phyloP scores from a whole-genome alignment of 2,329 filamentous ascomycete genomes.

The Arthrobotrys sphaeroides region DNA sequence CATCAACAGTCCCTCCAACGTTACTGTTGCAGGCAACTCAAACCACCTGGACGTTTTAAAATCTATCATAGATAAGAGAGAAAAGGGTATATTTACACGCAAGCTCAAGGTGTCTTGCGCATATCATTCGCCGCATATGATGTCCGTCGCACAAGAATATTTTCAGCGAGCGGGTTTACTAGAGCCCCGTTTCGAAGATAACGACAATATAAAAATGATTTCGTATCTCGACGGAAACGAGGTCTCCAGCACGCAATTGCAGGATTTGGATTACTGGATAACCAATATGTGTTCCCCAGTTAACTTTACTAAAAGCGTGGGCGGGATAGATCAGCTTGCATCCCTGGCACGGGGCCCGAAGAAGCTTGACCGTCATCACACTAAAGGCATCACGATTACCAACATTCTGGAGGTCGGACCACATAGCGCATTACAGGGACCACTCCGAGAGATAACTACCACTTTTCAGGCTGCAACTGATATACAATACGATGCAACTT shows the following conservation, averaged over 20 bases:
- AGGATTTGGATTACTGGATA: conserved; percentile 31
- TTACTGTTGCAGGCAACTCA: conserved; percentile 59
- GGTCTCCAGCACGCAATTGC: conserved; percentile 19
- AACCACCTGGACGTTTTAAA: conserved; percentile 57
- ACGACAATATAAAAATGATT: conserved; percentile 20
- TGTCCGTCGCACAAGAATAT: conserved; percentile 60
- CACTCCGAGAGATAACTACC: conserved; percentile 29
- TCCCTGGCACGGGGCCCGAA: conserved; percentile 1
- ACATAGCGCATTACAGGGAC: conserved; percentile 17
- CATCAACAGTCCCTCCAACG: conserved; percentile 59
- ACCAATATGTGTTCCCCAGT: conserved; percentile 31
- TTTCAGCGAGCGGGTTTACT: conserved; percentile 33
- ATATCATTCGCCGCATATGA: conserved; percentile 64
- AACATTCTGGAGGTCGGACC: conserved; percentile 39
- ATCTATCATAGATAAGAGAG: not conserved
- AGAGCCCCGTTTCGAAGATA: not conserved
- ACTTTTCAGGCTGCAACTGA: conserved; percentile 1
- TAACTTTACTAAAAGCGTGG: conserved; percentile 8
- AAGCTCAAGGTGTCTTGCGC: conserved; percentile 62
- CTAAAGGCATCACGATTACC: conserved; percentile 1
- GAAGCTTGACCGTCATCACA: conserved; percentile 8
- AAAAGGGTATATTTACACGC: conserved; percentile 57
- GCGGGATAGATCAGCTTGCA: conserved; percentile 20
- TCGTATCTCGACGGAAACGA: conserved; percentile 38
- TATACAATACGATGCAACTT: conserved; percentile 15